These are phyloP conservation scores for Paraglomus brasilianum DNA, from an alignment of 192 early-diverging fungal species.

Conservation along the genomic window DNA sequence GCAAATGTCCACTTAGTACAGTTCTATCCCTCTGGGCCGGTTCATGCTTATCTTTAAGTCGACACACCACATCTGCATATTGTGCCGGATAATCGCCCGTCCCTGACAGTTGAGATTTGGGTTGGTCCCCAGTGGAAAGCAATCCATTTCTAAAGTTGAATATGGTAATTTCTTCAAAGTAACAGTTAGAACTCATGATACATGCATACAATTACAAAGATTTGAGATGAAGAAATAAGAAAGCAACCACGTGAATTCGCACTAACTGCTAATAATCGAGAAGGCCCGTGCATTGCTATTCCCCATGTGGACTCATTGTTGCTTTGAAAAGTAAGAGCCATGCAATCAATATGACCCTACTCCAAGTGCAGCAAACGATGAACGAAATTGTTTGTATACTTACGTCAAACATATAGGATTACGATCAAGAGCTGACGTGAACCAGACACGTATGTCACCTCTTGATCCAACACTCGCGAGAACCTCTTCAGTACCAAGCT, in stretches of 20 bases:
- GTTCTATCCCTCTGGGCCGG: constrained; percentile 24
- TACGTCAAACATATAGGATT: constrained; percentile 48
- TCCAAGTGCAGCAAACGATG: neutral
- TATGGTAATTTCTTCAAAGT: constrained; percentile 17
- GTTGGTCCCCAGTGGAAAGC: constrained; percentile 26
- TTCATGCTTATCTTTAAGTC: neutral
- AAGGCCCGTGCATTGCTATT: constrained; percentile 51
- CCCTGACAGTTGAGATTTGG: neutral
- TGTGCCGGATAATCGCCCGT: neutral
- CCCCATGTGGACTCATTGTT: constrained; percentile 56
- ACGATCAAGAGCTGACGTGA: constrained; percentile 39
- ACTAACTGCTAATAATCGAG: constrained; percentile 53
- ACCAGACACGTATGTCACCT: constrained; percentile 57
- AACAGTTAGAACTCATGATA: too few relatives aligned
- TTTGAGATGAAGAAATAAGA: constrained; percentile 46
- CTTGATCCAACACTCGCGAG: constrained; percentile 52
- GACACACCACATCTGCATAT: neutral
- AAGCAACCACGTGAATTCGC: constrained; percentile 43
- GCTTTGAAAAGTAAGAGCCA: constrained; percentile 21
- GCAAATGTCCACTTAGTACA: constrained; percentile 50
- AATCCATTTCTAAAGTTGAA: neutral
- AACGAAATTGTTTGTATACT: neutral
- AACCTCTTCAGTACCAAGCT: constrained; percentile 51
- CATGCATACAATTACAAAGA: too few relatives aligned
- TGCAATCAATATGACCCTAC: neutral